Evolutionary conservation across 163 green algal genomes (phyloP).

Genomic region (Chlorella variabilis): DNA sequence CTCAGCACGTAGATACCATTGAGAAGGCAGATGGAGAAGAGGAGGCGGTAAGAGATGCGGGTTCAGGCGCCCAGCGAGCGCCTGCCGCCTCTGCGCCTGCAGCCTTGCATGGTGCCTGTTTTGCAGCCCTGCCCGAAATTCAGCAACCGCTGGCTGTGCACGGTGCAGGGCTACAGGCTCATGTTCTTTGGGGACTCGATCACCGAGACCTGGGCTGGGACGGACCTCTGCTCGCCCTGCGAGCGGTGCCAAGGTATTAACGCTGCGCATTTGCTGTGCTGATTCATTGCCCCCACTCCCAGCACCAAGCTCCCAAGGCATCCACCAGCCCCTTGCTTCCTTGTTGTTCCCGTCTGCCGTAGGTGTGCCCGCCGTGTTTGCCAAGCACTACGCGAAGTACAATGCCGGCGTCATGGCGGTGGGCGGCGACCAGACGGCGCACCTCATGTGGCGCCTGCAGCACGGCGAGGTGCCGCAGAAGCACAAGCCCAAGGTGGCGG

Average conservation of each 20-base stretch:
- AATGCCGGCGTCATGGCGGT: conserved; percentile 36
- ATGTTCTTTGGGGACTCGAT: conserved; percentile 59
- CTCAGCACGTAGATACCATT: conserved; percentile 14
- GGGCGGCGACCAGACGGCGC: conserved; percentile 43
- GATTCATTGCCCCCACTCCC: no score
- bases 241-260: not conserved
- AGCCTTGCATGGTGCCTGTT: no score
- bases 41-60: not conserved
- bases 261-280: no score
- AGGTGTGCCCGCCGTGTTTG: conserved; percentile 41
- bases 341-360: no score
- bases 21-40: not conserved
- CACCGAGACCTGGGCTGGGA: conserved; percentile 49
- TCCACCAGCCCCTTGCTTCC: no score
- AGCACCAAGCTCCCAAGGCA: no score
- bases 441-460: conserved; percentile 53
- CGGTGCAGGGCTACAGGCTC: conserved; percentile 17
- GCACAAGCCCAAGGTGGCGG: conserved; percentile 37
- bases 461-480: conserved; percentile 45
- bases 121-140: no score
- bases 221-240: not conserved
- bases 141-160: no score
- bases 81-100: no score
- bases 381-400: conserved; percentile 43
- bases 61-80: no score